Percentiles rank a stretch among this genome's conserved stretches.
These are phyloP conservation scores for Nemania sp. DNA, from an alignment of 2,329 filamentous ascomycete species.

Conservation along the genomic window DNA sequence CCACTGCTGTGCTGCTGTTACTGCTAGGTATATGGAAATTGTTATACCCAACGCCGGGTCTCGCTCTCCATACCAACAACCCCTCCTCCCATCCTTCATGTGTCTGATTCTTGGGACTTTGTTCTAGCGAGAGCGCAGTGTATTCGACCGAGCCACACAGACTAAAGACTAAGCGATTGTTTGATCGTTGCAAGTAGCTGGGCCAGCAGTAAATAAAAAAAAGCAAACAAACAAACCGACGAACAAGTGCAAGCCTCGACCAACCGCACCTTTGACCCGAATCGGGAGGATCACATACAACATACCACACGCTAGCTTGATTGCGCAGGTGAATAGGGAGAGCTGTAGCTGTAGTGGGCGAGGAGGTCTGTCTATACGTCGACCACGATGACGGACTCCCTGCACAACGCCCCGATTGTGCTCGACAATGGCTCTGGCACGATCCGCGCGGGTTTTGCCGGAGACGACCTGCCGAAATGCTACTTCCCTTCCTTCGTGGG, in stretches of 20 bases:
- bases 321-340: conserved; percentile 38
- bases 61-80: conserved; percentile 6
- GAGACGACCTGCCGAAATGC: conserved; percentile 94
- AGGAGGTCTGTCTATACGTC: conserved; percentile 35
- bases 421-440: conserved; percentile 99
- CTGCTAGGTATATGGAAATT: conserved; percentile 18
- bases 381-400: conserved; percentile 66
- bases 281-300: conserved; percentile 21
- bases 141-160: neutral
- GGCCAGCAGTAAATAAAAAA: conserved; percentile 4
- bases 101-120: neutral
- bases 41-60: neutral
- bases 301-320: conserved; percentile 21
- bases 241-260: conserved; percentile 13
- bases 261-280: conserved; percentile 5
- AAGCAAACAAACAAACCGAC: neutral
- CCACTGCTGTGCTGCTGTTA: conserved; percentile 39
- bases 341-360: conserved; percentile 39
- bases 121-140: neutral
- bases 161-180: conserved; percentile 7
- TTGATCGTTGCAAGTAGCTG: conserved; percentile 4
- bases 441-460: conserved; percentile 95
- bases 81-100: conserved; percentile 3
- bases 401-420: conserved; percentile 98
- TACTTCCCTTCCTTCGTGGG: conserved; percentile 98